Percentiles rank a stretch among this genome's conserved stretches.
These are phyloP conservation scores for Phytophthora kernoviae DNA, from an alignment of 352 stramenopile genomes.

Conservation along the genomic window DNA sequence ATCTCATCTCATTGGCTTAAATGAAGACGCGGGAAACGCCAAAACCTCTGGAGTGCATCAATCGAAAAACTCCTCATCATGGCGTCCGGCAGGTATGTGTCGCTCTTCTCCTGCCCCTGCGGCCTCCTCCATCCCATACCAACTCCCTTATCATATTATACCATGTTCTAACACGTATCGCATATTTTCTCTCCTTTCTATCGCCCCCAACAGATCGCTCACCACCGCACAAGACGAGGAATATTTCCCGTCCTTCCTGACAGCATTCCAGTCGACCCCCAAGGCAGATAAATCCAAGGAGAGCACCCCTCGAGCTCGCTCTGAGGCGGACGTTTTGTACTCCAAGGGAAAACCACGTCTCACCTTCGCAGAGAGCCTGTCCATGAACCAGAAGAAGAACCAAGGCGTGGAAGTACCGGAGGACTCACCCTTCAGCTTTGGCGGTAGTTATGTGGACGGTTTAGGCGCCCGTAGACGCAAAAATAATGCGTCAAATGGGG, in stretches of 20 bases:
- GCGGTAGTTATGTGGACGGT: constrained; percentile 45
- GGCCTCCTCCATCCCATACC: background rate
- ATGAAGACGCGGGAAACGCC: too few species aligned
- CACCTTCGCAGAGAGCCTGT: constrained; percentile 73
- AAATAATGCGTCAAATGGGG: constrained; percentile 20
- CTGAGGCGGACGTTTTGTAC: constrained; percentile 29
- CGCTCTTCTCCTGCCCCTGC: background rate
- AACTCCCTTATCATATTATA: background rate
- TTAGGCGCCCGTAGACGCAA: constrained; percentile 60
- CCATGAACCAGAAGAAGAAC: constrained; percentile 60
- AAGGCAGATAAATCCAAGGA: constrained; percentile 63
- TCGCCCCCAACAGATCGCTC: constrained; percentile 19
- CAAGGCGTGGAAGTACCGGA: constrained; percentile 41
- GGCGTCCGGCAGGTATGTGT: background rate
- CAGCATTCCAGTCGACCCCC: constrained; percentile 51
- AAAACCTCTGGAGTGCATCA: background rate
- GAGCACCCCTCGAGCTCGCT: constrained; percentile 39
- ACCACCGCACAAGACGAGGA: constrained; percentile 59
- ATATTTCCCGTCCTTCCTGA: constrained; percentile 79
- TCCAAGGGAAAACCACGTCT: constrained; percentile 45
- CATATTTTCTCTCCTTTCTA: background rate
- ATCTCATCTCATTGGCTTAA: too few species aligned
- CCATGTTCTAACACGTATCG: constrained; percentile 2
- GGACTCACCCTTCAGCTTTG: constrained; percentile 71
- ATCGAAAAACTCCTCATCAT: constrained; percentile 1